Evolutionary conservation across 768 basidiomycete species (phyloP).

Genomic region (Collybia sp.): DNA sequence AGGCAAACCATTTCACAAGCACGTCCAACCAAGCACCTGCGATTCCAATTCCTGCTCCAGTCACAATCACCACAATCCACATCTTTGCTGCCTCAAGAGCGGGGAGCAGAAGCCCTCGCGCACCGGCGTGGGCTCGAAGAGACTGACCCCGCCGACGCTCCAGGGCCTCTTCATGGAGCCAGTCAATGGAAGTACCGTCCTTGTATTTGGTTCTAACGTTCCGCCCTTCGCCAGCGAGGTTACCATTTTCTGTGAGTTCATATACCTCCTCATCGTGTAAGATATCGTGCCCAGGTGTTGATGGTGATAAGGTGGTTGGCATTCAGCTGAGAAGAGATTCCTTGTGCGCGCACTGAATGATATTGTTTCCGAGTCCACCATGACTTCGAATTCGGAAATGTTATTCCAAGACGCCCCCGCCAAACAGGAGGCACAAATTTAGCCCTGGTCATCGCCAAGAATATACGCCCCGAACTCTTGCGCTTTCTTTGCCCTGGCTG

Average conservation of each 20-base stretch:
- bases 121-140: constrained; percentile 45
- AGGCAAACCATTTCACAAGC: constrained; percentile 62
- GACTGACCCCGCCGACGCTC: constrained; percentile 54
- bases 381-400: too few species aligned
- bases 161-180: constrained; percentile 60
- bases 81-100: constrained; percentile 52
- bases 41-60: constrained; percentile 63
- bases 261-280: constrained; percentile 29
- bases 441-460: too few species aligned
- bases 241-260: constrained; percentile 42
- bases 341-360: too few species aligned
- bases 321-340: not conserved
- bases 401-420: too few species aligned
- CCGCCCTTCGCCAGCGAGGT: constrained; percentile 20
- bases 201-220: constrained; percentile 37
- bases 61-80: constrained; percentile 66
- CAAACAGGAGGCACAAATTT: too few species aligned
- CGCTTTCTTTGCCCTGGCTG: too few species aligned
- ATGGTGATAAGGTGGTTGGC: not conserved
- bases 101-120: constrained; percentile 50
- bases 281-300: not conserved
- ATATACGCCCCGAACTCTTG: too few species aligned
- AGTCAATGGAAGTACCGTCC: constrained; percentile 65
- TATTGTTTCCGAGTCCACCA: too few species aligned
- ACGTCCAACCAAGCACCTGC: constrained; percentile 72